phyloP scores from a whole-genome alignment of 225 moss, liverwort and hornwort species.

The Climacium dendroides region DNA sequence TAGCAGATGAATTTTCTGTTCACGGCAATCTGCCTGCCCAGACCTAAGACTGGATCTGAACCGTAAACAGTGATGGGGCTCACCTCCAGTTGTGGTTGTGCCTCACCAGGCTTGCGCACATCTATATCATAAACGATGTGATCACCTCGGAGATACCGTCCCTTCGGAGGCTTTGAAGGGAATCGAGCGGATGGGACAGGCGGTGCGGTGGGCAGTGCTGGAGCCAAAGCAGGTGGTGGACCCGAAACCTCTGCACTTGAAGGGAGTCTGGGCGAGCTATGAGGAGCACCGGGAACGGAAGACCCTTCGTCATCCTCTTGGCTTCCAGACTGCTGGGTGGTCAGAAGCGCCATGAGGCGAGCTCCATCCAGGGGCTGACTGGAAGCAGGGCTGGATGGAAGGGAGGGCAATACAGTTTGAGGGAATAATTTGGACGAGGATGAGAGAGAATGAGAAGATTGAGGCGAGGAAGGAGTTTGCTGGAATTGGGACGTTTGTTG shows the following conservation, averaged over 20 bases:
- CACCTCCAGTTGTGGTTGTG: conserved; percentile 70
- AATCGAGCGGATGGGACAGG: conserved; percentile 36
- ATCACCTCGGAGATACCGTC: conserved; percentile 53
- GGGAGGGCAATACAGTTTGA: conserved; percentile 14
- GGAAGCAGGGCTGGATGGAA: conserved; percentile 19
- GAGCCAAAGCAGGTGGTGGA: conserved; percentile 51
- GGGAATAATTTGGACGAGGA: conserved; percentile 24
- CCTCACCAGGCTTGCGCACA: conserved; percentile 49
- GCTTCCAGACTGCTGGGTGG: conserved; percentile 40
- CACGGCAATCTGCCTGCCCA: conserved; percentile 85
- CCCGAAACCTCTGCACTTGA: conserved; percentile 25
- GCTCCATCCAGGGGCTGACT: conserved; percentile 70
- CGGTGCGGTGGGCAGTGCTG: conserved; percentile 53
- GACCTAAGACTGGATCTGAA: conserved; percentile 42
- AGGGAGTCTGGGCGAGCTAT: conserved; percentile 33
- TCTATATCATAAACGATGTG: conserved; percentile 61
- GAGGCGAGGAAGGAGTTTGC: conserved; percentile 33
- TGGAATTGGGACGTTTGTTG: conserved; percentile 13
- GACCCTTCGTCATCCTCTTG: conserved; percentile 50
- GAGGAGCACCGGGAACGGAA: conserved; percentile 8
- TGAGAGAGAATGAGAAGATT: conserved; percentile 12
- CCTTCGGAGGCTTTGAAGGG: conserved; percentile 38
- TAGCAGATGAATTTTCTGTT: conserved; percentile 79
- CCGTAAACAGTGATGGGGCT: conserved; percentile 72
- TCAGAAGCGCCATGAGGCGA: conserved; percentile 71